Percentiles rank a stretch among this genome's conserved stretches.
Conservation (phyloP, 768 basidiomycete species). For the Boletus huronensis region DNA sequence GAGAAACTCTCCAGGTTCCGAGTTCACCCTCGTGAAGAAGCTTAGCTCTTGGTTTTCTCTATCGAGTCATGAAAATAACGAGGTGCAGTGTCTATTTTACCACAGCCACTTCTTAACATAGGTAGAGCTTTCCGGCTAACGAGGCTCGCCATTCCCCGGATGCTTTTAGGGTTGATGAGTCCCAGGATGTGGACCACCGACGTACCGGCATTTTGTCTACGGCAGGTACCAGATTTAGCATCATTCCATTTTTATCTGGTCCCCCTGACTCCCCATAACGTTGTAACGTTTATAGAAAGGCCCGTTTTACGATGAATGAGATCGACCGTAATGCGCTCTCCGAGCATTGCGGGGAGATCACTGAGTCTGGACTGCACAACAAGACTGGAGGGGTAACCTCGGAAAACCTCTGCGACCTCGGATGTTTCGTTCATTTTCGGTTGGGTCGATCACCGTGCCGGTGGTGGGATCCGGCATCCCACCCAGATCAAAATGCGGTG, state of each 20-base stretch:
- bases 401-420: not conserved
- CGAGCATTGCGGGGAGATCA: not conserved
- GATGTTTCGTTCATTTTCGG: not conserved
- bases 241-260: not conserved
- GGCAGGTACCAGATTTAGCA: not conserved
- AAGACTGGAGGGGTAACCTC: not conserved
- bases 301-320: no score
- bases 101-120: not conserved
- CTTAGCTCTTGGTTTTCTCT: not conserved
- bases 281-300: no score
- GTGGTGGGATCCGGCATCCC: not conserved
- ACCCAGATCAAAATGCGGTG: slow-evolving; percentile 5
- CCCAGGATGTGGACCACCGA: not conserved
- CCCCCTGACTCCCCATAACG: not conserved
- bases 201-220: not conserved
- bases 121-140: slow-evolving; percentile 1
- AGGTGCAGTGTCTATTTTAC: not conserved
- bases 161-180: not conserved
- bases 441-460: not conserved
- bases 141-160: not conserved
- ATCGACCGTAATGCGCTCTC: no score
- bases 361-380: not conserved
- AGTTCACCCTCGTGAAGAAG: not conserved
- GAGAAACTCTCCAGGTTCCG: not conserved
- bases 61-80: not conserved